These are phyloP conservation scores for Corymbia calophylla DNA, from an alignment of 441 rosid species.

Conservation along the genomic window DNA sequence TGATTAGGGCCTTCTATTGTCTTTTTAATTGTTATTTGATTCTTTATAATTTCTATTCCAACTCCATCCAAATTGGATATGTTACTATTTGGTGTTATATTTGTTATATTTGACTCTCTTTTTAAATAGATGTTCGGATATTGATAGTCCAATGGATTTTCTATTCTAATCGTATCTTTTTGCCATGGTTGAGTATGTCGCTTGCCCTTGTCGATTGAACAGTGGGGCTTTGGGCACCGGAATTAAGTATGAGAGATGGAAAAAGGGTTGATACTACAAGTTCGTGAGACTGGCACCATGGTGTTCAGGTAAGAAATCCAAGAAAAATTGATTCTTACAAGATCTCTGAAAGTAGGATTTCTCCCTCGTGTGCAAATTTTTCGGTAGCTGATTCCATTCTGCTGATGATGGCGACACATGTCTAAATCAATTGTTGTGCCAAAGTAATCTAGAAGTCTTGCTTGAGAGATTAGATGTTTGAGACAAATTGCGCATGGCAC, in stretches of 20 bases:
- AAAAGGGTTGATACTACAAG: background rate
- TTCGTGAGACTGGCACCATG: rapidly evolving
- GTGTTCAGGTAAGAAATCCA: background rate
- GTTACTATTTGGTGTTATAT: background rate
- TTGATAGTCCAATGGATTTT: background rate
- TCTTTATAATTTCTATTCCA: background rate
- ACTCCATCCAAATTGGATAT: background rate
- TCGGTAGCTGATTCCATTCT: background rate
- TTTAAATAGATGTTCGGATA: background rate
- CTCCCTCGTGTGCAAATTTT: background rate
- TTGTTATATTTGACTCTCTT: background rate
- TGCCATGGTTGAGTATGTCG: background rate
- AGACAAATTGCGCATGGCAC: background rate
- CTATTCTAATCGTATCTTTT: background rate
- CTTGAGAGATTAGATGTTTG: background rate
- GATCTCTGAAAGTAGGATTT: background rate
- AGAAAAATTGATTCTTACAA: background rate
- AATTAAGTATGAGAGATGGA: background rate
- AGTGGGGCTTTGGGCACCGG: background rate
- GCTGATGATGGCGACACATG: background rate
- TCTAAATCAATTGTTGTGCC: background rate
- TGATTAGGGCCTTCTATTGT: background rate
- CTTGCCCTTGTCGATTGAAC: background rate
- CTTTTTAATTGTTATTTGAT: background rate
- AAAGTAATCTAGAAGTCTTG: background rate